Conservation (phyloP, 2,329 filamentous ascomycete species). For the Gyromitra esculenta region DNA sequence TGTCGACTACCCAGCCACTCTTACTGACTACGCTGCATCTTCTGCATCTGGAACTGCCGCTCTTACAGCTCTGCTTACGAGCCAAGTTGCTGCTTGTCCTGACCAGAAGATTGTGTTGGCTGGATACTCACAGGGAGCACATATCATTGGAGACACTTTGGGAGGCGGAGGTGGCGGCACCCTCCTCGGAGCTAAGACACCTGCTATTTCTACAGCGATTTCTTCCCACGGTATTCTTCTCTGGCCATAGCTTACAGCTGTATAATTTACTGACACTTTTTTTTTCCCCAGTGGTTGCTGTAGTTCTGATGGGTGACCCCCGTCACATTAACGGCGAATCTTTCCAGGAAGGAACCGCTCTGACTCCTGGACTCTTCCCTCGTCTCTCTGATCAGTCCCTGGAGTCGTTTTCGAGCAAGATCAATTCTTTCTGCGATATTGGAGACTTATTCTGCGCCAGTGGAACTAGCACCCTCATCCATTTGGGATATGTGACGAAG, state of each 20-base stretch:
- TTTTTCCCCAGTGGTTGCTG: conserved; percentile 42
- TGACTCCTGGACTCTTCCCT: conserved; percentile 54
- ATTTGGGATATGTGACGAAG: conserved; percentile 8
- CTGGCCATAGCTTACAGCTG: not conserved
- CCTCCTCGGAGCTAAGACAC: conserved; percentile 52
- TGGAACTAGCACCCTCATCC: conserved; percentile 17
- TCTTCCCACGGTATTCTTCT: conserved; percentile 51
- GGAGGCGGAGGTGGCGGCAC: conserved; percentile 58
- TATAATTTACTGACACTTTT: not conserved
- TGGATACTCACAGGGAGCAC: conserved; percentile 59
- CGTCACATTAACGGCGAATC: conserved; percentile 53
- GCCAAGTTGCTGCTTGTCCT: conserved; percentile 55
- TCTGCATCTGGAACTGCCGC: conserved; percentile 54
- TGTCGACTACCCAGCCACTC: conserved; percentile 56
- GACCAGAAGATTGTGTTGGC: conserved; percentile 58
- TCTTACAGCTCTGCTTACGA: conserved; percentile 53
- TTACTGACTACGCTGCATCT: conserved; percentile 55
- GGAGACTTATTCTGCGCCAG: conserved; percentile 36
- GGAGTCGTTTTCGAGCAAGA: conserved; percentile 19
- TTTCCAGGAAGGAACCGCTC: conserved; percentile 55
- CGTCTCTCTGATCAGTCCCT: conserved; percentile 46
- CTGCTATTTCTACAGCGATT: conserved; percentile 44
- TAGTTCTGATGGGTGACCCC: conserved; percentile 57
- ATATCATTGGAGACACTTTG: conserved; percentile 58
- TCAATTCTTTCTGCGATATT: conserved; percentile 39